Conservation (phyloP, 768 basidiomycete genomes). For the Russula dissimulans region DNA sequence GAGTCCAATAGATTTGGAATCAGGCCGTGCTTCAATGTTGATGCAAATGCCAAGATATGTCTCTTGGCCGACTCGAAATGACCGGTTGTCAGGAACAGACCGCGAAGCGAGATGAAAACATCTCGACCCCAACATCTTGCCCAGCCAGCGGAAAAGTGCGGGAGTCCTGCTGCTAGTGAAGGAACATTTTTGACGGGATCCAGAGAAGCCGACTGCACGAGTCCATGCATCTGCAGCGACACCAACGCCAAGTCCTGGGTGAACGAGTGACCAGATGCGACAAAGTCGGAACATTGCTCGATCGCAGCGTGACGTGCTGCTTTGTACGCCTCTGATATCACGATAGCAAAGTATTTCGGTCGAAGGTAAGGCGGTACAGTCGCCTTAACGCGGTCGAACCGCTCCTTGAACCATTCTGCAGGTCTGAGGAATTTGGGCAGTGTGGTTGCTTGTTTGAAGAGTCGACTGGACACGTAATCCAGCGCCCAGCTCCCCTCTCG, state of each 20-base stretch:
- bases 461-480: slow-evolving; percentile 70
- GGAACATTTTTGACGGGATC: slow-evolving; percentile 62
- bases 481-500: slow-evolving; percentile 87
- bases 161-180: slow-evolving; percentile 88
- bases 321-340: slow-evolving; percentile 88
- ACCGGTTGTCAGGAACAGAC: slow-evolving; percentile 89
- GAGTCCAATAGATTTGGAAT: slow-evolving; percentile 96
- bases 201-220: slow-evolving; percentile 85
- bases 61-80: slow-evolving; percentile 75
- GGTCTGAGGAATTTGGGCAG: slow-evolving; percentile 62
- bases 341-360: slow-evolving; percentile 92
- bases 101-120: slow-evolving; percentile 88
- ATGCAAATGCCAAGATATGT: slow-evolving; percentile 90
- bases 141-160: slow-evolving; percentile 91
- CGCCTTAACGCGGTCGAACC: slow-evolving; percentile 73
- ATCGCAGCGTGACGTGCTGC: slow-evolving; percentile 74
- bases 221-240: slow-evolving; percentile 82
- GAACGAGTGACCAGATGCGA: slow-evolving; percentile 76
- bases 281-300: slow-evolving; percentile 84
- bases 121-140: slow-evolving; percentile 96
- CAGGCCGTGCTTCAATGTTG: slow-evolving; percentile 88
- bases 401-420: slow-evolving; percentile 76
- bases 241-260: slow-evolving; percentile 85
- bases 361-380: slow-evolving; percentile 79
- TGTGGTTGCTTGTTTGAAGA: slow-evolving; percentile 50